Evolutionary conservation across 257 asterid species (phyloP).

Genomic region (Solanum tarapatanum): DNA sequence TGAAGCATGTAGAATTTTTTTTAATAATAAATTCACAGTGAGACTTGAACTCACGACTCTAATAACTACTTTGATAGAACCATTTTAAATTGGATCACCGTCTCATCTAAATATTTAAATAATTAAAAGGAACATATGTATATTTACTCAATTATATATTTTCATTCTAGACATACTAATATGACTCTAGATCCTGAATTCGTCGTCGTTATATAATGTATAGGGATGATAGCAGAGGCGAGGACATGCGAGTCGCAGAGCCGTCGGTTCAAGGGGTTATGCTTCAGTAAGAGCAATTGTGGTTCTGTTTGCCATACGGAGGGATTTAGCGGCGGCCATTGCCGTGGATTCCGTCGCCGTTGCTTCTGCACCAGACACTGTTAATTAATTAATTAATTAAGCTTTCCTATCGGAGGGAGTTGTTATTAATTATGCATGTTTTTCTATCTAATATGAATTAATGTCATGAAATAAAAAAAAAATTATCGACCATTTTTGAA

Average conservation of each 20-base stretch:
- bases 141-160: too few relatives aligned
- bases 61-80: background rate
- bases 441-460: background rate
- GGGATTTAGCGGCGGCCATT: conserved; percentile 32
- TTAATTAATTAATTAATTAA: background rate
- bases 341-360: conserved; percentile 43
- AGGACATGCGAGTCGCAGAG: conserved; percentile 31
- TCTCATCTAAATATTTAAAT: background rate
- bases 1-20: too few relatives aligned
- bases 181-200: background rate
- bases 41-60: background rate
- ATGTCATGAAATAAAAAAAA: background rate
- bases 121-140: too few relatives aligned
- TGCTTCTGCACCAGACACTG: conserved; percentile 34
- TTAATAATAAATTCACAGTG: too few relatives aligned
- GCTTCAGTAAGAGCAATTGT: conserved; percentile 32
- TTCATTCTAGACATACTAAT: background rate
- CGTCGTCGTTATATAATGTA: background rate
- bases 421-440: background rate
- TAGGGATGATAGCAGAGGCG: conserved; percentile 30
- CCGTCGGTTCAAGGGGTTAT: conserved; percentile 21
- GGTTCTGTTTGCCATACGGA: conserved; percentile 27
- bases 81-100: background rate
- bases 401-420: background rate
- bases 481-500: background rate